Conservation (phyloP, 257 asterid genomes). For the Paraleonurus japonicus region DNA sequence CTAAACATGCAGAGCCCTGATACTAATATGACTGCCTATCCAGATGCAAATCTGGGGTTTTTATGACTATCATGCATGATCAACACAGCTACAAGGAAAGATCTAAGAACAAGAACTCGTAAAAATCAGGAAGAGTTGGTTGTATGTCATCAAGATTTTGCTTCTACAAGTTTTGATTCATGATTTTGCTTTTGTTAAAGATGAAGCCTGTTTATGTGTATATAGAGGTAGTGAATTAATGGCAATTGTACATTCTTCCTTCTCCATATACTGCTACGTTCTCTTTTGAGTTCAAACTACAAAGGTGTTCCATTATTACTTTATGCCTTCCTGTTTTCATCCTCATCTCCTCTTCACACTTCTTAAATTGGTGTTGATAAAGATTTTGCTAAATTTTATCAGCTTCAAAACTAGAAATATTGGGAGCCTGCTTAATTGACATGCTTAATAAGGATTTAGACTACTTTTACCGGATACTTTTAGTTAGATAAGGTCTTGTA, state of each 20-base stretch:
- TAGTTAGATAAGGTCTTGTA: too few species aligned
- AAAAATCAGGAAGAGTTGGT: not conserved
- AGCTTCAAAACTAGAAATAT: too few species aligned
- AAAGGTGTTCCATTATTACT: not conserved
- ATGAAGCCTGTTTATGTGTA: conserved; percentile 25
- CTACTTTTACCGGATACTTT: too few species aligned
- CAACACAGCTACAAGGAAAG: not conserved
- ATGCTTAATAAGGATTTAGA: too few species aligned
- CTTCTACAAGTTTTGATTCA: not conserved
- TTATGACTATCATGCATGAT: conserved; percentile 11
- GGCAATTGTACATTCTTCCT: conserved; percentile 34
- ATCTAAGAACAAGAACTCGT: conserved; percentile 1
- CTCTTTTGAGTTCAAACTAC: not conserved
- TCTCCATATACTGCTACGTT: not conserved
- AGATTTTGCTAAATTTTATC: too few species aligned
- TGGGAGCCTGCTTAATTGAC: too few species aligned
- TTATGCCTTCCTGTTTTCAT: not conserved
- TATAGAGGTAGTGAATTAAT: conserved; percentile 12
- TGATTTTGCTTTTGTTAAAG: not conserved
- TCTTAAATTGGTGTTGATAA: too few species aligned
- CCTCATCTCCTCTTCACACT: too few species aligned
- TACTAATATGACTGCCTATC: conserved; percentile 12
- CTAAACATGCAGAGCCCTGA: conserved; percentile 13
- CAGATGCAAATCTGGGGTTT: not conserved
- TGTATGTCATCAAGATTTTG: not conserved